These are phyloP conservation scores for Ambrosiella xylebori DNA, from an alignment of 2,329 filamentous ascomycete species.

Conservation along the genomic window DNA sequence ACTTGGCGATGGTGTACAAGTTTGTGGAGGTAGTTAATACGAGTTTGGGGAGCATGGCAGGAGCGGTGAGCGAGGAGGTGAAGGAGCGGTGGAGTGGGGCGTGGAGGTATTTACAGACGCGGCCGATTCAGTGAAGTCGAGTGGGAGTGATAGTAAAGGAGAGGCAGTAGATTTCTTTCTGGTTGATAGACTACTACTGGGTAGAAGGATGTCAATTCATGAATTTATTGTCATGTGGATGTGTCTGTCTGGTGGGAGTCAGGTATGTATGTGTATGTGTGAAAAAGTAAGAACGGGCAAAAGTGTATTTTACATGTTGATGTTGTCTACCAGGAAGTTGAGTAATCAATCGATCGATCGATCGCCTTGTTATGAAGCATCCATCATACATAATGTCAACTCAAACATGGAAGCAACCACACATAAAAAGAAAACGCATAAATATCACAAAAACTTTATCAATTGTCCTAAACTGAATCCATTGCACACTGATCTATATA, in stretches of 20 bases:
- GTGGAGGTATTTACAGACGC: conserved; percentile 9
- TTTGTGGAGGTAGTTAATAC: conserved; percentile 41
- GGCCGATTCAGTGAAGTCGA: conserved; percentile 10
- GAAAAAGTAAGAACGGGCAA: too few relatives aligned
- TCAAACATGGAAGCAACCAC: not conserved
- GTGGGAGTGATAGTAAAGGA: not conserved
- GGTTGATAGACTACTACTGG: not conserved
- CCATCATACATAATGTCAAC: not conserved
- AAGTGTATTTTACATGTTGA: too few relatives aligned
- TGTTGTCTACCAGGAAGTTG: too few relatives aligned
- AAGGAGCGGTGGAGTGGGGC: conserved; percentile 7
- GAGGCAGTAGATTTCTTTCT: not conserved
- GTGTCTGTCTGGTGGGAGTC: too few relatives aligned
- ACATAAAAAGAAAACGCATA: not conserved
- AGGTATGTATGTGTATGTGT: too few relatives aligned
- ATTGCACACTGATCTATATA: conserved; percentile 2
- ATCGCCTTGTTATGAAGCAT: too few relatives aligned
- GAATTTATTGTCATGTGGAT: too few relatives aligned
- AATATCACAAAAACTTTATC: not conserved
- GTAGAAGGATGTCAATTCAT: too few relatives aligned
- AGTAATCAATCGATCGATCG: too few relatives aligned
- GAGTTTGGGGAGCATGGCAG: conserved; percentile 24
- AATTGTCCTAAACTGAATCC: conserved; percentile 1
- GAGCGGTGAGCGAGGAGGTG: conserved; percentile 3
- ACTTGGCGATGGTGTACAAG: conserved; percentile 37